These are phyloP conservation scores for Ceratobasidium sp. DNA, from an alignment of 1,284 basidiomycete genomes.

Conservation along the genomic window DNA sequence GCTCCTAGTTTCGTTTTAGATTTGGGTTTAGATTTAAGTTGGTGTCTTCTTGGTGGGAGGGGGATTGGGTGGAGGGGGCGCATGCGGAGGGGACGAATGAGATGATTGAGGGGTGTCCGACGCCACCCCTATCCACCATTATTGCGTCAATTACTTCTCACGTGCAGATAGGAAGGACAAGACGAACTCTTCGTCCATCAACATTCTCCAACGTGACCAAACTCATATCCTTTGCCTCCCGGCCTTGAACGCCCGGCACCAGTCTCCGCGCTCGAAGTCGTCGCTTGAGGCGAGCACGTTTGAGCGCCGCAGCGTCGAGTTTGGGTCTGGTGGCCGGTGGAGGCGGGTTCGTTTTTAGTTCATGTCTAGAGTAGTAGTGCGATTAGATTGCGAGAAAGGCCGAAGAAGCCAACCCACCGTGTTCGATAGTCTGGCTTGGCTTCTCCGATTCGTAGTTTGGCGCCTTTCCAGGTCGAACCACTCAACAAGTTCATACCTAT, in stretches of 20 bases:
- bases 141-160: background rate
- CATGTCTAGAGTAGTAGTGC: constrained; percentile 19
- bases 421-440: constrained; percentile 76
- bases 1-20: constrained; percentile 43
- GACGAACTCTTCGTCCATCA: constrained; percentile 56
- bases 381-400: background rate
- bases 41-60: constrained; percentile 52
- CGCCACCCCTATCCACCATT: constrained; percentile 63
- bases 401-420: constrained; percentile 58
- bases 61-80: constrained; percentile 69
- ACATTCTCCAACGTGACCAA: constrained; percentile 67
- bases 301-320: constrained; percentile 12
- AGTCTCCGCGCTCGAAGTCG: constrained; percentile 13
- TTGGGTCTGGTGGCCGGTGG: constrained; percentile 9
- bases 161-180: background rate
- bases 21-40: constrained; percentile 39
- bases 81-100: constrained; percentile 73
- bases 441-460: constrained; percentile 82
- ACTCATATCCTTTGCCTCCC: constrained; percentile 69
- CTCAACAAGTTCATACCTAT: constrained; percentile 77
- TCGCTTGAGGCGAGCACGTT: constrained; percentile 27
- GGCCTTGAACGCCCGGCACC: constrained; percentile 45
- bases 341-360: constrained; percentile 26
- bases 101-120: constrained; percentile 70
- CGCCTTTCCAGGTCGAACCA: constrained; percentile 82